phyloP scores from a whole-genome alignment of 805 yeast genomes.

The Candida pseudofarinosa region DNA sequence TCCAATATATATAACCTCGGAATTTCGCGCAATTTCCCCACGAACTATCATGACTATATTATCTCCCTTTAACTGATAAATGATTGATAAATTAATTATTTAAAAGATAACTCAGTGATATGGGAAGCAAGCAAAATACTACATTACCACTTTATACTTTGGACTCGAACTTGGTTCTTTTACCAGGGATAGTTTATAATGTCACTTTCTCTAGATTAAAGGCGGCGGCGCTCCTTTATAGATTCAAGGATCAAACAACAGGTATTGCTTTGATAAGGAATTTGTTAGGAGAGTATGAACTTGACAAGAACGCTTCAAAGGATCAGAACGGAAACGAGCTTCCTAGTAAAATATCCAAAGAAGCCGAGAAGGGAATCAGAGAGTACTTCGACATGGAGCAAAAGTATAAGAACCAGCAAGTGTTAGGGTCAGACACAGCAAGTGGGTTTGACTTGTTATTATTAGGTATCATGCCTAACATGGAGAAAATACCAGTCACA shows the following conservation, averaged over 20 bases:
- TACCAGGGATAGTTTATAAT: slow-evolving; percentile 62
- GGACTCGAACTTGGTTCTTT: slow-evolving; percentile 44
- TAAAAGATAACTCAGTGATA: neutral
- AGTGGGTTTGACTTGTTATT: slow-evolving; percentile 34
- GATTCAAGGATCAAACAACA: slow-evolving; percentile 30
- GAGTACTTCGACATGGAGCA: slow-evolving; percentile 16
- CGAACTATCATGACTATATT: neutral
- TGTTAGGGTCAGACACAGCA: slow-evolving; percentile 2
- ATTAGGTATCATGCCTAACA: slow-evolving; percentile 32
- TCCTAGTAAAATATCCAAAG: slow-evolving; percentile 23
- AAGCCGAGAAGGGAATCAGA: slow-evolving; percentile 29
- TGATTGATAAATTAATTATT: neutral
- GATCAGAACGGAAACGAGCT: slow-evolving; percentile 7
- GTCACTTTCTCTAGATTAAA: slow-evolving; percentile 47
- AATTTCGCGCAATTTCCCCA: neutral
- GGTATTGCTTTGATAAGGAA: slow-evolving; percentile 25
- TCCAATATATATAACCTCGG: too few relatives aligned
- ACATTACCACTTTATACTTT: slow-evolving; percentile 38
- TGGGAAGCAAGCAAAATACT: slow-evolving; percentile 14
- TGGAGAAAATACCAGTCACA: slow-evolving; percentile 24
- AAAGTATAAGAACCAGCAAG: neutral
- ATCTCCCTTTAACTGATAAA: neutral
- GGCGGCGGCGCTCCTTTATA: slow-evolving; percentile 44
- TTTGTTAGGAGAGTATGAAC: slow-evolving; percentile 33
- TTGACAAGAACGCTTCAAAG: slow-evolving; percentile 17